A percentile compares a stretch with the other conserved stretches of the same genome.
Conservation (phyloP, 257 asterid species). For the Catharanthus roseus region DNA sequence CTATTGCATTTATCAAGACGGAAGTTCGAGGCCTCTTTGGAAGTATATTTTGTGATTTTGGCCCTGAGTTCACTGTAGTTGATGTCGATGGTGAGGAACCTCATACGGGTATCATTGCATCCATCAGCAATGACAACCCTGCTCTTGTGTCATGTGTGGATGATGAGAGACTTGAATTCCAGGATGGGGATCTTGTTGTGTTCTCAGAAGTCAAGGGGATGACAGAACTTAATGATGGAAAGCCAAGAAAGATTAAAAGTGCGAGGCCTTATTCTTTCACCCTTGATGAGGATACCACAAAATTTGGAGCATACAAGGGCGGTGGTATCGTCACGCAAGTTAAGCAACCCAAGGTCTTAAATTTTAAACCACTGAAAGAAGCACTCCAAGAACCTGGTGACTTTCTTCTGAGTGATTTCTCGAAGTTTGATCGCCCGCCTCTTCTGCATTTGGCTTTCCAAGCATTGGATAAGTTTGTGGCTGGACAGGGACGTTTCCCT, state of each 20-base stretch:
- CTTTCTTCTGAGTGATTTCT: conserved; percentile 82
- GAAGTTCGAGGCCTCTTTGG: conserved; percentile 95
- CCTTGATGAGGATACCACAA: conserved; percentile 84
- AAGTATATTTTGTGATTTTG: conserved; percentile 77
- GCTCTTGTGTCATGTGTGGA: conserved; percentile 87
- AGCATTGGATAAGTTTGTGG: conserved; percentile 67
- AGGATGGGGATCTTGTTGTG: conserved; percentile 85
- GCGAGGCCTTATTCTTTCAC: conserved; percentile 76
- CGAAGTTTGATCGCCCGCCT: conserved; percentile 89
- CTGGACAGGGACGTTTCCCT: conserved; percentile 62
- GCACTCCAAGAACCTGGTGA: conserved; percentile 82
- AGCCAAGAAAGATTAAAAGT: conserved; percentile 68
- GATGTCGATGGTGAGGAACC: conserved; percentile 97
- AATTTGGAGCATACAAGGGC: conserved; percentile 61
- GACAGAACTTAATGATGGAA: conserved; percentile 92
- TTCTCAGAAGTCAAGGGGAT: conserved; percentile 84
- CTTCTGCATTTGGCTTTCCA: conserved; percentile 88
- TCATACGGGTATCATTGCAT: conserved; percentile 87
- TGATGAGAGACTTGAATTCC: conserved; percentile 94
- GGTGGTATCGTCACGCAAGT: conserved; percentile 92
- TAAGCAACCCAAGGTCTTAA: conserved; percentile 80
- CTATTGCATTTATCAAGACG: conserved; percentile 81
- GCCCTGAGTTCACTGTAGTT: conserved; percentile 76
- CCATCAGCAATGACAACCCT: conserved; percentile 76
- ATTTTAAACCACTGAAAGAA: conserved; percentile 74